Percentiles rank a stretch among this genome's conserved stretches.
phyloP scores from a whole-genome alignment of 345 rosid species.

The Eucalyptus sp. region DNA sequence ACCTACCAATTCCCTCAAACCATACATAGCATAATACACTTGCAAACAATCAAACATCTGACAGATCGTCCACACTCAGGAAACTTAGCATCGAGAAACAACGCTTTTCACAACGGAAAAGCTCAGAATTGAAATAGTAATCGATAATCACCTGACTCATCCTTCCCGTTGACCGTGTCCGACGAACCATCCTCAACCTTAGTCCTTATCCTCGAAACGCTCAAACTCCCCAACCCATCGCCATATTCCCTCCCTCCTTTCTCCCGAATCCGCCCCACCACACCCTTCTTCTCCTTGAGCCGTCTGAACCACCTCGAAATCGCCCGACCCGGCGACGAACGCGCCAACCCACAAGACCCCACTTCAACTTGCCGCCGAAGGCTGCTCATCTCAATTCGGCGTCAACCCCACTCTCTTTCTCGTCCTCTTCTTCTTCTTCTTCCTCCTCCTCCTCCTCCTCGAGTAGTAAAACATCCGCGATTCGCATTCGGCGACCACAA shows the following conservation, averaged over 20 bases:
- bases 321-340: neutral
- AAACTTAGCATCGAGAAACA: neutral
- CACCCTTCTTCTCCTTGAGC: neutral
- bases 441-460: neutral
- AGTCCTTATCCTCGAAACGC: neutral
- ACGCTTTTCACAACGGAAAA: neutral
- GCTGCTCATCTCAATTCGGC: neutral
- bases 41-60: neutral
- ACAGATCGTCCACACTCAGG: neutral
- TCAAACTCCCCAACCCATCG: neutral
- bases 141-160: neutral
- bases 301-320: constrained; percentile 12
- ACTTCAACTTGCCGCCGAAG: neutral
- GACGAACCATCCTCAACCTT: neutral
- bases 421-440: neutral
- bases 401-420: neutral
- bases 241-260: neutral
- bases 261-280: neutral
- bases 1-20: neutral
- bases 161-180: neutral
- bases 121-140: neutral
- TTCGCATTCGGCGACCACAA: neutral
- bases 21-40: neutral
- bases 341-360: neutral
- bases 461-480: neutral